phyloP scores from a whole-genome alignment of 148 eudicot genomes.

The Vaccinium myrtillus region DNA sequence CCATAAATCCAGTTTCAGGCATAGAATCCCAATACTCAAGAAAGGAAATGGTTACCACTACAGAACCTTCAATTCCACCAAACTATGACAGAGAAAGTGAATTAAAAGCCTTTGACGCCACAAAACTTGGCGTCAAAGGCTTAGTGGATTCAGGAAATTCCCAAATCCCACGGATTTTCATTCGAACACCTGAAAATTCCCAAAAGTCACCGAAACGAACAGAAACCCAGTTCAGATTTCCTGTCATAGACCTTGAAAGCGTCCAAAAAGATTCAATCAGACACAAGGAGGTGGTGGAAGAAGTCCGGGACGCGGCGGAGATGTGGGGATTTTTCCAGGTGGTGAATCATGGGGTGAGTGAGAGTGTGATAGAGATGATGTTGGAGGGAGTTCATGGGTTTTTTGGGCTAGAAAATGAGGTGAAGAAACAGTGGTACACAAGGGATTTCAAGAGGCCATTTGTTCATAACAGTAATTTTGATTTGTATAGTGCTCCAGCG shows the following conservation, averaged over 20 bases:
- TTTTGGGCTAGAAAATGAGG: slow-evolving; percentile 7
- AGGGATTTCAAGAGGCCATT: background rate
- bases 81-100: background rate
- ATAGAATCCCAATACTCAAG: background rate
- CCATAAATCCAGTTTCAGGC: background rate
- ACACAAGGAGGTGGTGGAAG: background rate
- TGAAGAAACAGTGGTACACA: slow-evolving; percentile 18
- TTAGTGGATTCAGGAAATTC: background rate
- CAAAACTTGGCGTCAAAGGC: background rate
- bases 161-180: background rate
- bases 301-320: background rate
- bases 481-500: slow-evolving; percentile 27
- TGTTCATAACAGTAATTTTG: slow-evolving; percentile 8
- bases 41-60: background rate
- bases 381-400: background rate
- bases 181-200: background rate
- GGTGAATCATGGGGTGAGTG: background rate
- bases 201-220: background rate
- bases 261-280: background rate
- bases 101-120: background rate
- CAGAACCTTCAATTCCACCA: background rate
- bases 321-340: background rate
- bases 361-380: background rate
- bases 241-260: background rate
- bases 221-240: background rate